Evolutionary conservation across 805 yeast species (phyloP), one percentile per base, ranked within the genome.

Genomic region (Suhomyces sp.): DNA sequence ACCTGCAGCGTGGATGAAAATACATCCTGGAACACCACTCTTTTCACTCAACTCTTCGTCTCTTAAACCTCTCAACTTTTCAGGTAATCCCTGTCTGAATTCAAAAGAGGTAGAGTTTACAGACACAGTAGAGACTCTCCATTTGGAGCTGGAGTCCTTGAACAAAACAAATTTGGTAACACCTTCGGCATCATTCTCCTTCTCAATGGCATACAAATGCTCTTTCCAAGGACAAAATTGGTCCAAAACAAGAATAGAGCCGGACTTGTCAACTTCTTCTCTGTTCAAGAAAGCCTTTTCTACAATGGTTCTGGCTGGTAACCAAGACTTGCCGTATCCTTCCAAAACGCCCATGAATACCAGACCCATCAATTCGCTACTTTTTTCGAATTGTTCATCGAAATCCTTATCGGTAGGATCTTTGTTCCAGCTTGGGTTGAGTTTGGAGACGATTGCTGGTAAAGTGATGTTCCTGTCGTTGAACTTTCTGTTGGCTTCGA

Each of bases 121-220:
- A n/a, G 97, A 86, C 24, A 93, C 97, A 4, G 97, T 92, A 47
- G 96, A 88, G 48, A 94, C 82, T 74, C 99, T 83, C 93, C 96
- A 90, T 47, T 80, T 77, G 38, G 76, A 73, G 12, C 83, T 72
- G n/a, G 86, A 78, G 64, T 92, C 97, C 29, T 84, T 74, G 72
- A 91, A 93, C 52, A 94, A 73, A 1, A 90, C 96, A 67, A 89
- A 93, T 53, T 87, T 74, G 46, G 85, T 82, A 52, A 77, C 73
- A 27, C 85, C 86, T 58, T 74, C 76, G 22, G 81, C 78, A 24
- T 73, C 72, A 58, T 80, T 72, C 53, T 80, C 86, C 58, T 76
- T 79, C 70, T 94, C 97, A 54, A 89, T 76, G 17, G 77, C 74
- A 67, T 83, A 90, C 47, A 93, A 76, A 68, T 94, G 98, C 66